A percentile compares a stretch with the other conserved stretches of the same genome.
These are phyloP conservation scores for Cladosporium sp. DNA, from an alignment of 2,329 filamentous ascomycete genomes.

Conservation along the genomic window DNA sequence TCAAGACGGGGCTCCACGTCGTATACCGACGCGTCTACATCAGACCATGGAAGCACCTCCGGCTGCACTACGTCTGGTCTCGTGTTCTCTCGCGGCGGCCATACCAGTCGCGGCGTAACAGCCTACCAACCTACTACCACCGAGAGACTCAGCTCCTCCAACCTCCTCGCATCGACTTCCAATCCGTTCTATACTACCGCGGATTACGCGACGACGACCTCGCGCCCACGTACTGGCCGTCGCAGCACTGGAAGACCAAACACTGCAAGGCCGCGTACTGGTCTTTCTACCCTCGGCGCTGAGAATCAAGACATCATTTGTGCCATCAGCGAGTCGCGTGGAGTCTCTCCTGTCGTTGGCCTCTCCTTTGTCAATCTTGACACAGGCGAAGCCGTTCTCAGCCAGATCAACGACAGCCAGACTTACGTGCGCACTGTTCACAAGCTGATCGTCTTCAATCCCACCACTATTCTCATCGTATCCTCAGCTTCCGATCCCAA, in stretches of 20 bases:
- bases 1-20: background rate
- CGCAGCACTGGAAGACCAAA: constrained; percentile 29
- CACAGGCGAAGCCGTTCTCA: constrained; percentile 79
- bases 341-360: constrained; percentile 79
- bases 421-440: constrained; percentile 87
- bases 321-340: constrained; percentile 83
- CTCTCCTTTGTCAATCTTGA: constrained; percentile 85
- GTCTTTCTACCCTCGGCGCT: constrained; percentile 58
- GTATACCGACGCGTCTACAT: background rate
- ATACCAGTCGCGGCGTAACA: background rate
- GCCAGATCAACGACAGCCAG: constrained; percentile 89
- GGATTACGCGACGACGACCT: constrained; percentile 21
- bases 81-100: background rate
- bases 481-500: constrained; percentile 68
- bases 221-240: constrained; percentile 26
- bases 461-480: constrained; percentile 77
- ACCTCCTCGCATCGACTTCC: background rate
- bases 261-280: constrained; percentile 54
- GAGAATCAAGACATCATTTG: constrained; percentile 76
- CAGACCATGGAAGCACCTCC: background rate
- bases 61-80: background rate
- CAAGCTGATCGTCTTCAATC: constrained; percentile 78
- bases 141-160: background rate
- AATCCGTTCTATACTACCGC: constrained; percentile 10
- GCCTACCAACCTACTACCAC: background rate